Conservation (phyloP, 306 rosid species). For the Vigna reflexopilosa region DNA sequence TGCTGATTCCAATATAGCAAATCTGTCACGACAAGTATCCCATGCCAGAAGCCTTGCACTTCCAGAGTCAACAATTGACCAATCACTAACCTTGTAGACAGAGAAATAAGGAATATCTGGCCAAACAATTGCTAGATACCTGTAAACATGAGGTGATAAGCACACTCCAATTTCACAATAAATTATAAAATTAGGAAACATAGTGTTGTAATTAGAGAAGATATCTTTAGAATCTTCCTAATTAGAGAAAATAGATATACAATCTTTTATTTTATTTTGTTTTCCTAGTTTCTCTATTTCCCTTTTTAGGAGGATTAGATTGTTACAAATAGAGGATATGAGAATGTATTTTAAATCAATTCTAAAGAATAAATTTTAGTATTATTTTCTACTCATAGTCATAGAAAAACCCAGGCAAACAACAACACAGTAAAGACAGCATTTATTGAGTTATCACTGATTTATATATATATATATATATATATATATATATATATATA, state of each 20-base stretch:
- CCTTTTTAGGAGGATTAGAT: too few relatives aligned
- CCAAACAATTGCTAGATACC: constrained; percentile 96
- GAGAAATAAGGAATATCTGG: constrained; percentile 99
- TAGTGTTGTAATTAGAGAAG: background rate
- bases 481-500: too few relatives aligned
- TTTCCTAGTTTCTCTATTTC: too few relatives aligned
- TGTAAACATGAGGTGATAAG: constrained; percentile 58
- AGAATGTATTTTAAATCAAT: too few relatives aligned
- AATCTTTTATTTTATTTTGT: too few relatives aligned
- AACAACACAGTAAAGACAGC: constrained; percentile 10
- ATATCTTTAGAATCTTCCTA: too few relatives aligned
- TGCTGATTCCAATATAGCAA: constrained; percentile 91
- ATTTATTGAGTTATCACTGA: constrained; percentile 11
- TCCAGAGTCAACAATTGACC: constrained; percentile 99
- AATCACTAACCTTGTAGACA: constrained; percentile 89
- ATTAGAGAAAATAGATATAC: too few relatives aligned
- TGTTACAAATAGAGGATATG: too few relatives aligned
- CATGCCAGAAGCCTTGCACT: constrained; percentile 98
- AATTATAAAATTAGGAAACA: constrained; percentile 24
- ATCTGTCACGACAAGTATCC: constrained; percentile 98
- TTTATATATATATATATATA: background rate
- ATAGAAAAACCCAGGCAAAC: constrained; percentile 21
- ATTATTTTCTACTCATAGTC: background rate
- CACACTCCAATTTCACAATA: constrained; percentile 24
- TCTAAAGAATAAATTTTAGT: too few relatives aligned